Conservation (phyloP, 2,329 filamentous ascomycete genomes). For the Dothistroma septosporum region DNA sequence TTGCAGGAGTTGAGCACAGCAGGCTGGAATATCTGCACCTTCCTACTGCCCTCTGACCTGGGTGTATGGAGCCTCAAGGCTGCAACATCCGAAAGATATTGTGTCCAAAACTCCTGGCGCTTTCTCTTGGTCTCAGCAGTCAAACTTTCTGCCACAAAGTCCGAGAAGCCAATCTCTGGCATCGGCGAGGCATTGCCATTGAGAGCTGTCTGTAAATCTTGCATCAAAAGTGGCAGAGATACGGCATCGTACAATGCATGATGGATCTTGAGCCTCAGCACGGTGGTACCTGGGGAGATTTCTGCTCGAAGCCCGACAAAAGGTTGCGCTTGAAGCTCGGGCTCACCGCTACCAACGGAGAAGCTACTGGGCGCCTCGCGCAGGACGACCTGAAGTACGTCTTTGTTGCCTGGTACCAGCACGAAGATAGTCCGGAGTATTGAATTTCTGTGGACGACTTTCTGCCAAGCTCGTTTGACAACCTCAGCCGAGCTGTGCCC, state of each 20-base stretch:
- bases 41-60: slow-evolving; percentile 18
- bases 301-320: slow-evolving; percentile 24
- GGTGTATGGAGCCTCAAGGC: slow-evolving; percentile 16
- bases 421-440: slow-evolving; percentile 68
- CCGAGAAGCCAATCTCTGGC: slow-evolving; percentile 34
- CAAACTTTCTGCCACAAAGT: slow-evolving; percentile 40
- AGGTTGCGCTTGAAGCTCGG: slow-evolving; percentile 13
- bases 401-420: slow-evolving; percentile 44
- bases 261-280: slow-evolving; percentile 58
- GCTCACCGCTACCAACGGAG: slow-evolving; percentile 18
- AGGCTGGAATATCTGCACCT: slow-evolving; percentile 48
- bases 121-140: not conserved
- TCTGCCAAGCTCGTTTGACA: slow-evolving; percentile 59
- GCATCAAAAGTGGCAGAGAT: slow-evolving; percentile 63
- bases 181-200: slow-evolving; percentile 1
- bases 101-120: slow-evolving; percentile 49
- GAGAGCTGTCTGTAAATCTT: slow-evolving; percentile 45
- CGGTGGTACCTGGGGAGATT: slow-evolving; percentile 15
- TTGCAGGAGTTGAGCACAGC: slow-evolving; percentile 43
- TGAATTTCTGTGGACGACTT: slow-evolving; percentile 52
- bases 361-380: slow-evolving; percentile 38
- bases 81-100: slow-evolving; percentile 41
- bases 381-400: slow-evolving; percentile 61
- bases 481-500: slow-evolving; percentile 37
- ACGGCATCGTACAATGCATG: slow-evolving; percentile 87